phyloP scores from a whole-genome alignment of 257 asterid genomes.

The Verbascum thapsus region DNA sequence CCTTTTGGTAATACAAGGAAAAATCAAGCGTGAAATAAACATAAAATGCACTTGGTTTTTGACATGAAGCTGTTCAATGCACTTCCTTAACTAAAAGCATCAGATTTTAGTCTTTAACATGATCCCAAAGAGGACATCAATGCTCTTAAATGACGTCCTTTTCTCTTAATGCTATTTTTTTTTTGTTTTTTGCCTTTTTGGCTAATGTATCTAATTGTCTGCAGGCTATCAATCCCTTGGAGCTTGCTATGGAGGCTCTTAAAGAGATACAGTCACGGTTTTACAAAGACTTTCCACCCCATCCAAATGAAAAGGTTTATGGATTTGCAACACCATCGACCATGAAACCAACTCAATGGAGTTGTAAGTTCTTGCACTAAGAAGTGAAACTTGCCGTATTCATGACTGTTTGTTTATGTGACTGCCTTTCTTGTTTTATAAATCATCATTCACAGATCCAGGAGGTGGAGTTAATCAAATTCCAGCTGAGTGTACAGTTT shows the following conservation, averaged over 20 bases:
- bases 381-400: slow-evolving; percentile 7
- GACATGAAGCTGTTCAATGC: slow-evolving; percentile 5
- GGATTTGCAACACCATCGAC: slow-evolving; percentile 97
- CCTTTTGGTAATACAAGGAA: background rate
- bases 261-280: slow-evolving; percentile 79
- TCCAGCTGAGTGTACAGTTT: slow-evolving; percentile 84
- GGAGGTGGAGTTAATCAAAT: slow-evolving; percentile 99
- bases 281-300: slow-evolving; percentile 87
- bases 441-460: slow-evolving; percentile 63
- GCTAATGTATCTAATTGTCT: slow-evolving; percentile 19
- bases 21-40: slow-evolving; percentile 9
- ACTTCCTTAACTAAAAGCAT: background rate
- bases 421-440: slow-evolving; percentile 22
- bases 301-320: slow-evolving; percentile 71
- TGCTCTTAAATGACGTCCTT: no score
- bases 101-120: background rate
- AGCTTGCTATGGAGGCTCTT: slow-evolving; percentile 93
- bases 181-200: background rate
- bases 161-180: slow-evolving; percentile 4
- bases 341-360: slow-evolving; percentile 98
- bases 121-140: no score
- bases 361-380: slow-evolving; percentile 58
- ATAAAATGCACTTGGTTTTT: background rate
- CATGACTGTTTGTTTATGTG: slow-evolving; percentile 22
- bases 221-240: slow-evolving; percentile 93